These are phyloP conservation scores for Naumovozyma castellii DNA, from an alignment of 805 yeast species.

Conservation along the genomic window DNA sequence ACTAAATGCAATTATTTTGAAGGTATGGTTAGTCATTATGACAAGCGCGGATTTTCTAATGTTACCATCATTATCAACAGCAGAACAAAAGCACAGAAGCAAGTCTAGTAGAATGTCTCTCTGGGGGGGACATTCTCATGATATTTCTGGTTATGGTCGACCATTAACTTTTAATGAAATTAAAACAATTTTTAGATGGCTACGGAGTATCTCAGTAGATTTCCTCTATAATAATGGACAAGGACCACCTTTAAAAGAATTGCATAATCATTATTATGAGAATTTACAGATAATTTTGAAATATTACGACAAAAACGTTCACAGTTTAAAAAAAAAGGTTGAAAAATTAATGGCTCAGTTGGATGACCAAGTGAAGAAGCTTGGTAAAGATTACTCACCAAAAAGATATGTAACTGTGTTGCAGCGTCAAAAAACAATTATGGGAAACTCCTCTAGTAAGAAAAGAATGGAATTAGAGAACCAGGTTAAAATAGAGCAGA, in stretches of 20 bases:
- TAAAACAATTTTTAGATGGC: constrained; percentile 64
- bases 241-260: constrained; percentile 61
- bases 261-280: constrained; percentile 57
- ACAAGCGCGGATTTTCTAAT: constrained; percentile 59
- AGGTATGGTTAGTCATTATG: constrained; percentile 72
- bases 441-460: constrained; percentile 60
- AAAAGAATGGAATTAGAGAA: constrained; percentile 32
- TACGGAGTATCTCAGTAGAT: constrained; percentile 51
- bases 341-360: constrained; percentile 42
- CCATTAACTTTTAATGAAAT: constrained; percentile 51
- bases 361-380: constrained; percentile 21
- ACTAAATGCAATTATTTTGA: constrained; percentile 56
- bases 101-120: constrained; percentile 26
- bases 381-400: neutral
- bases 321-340: constrained; percentile 45
- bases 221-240: constrained; percentile 76
- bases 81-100: constrained; percentile 17
- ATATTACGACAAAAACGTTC: constrained; percentile 45
- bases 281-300: constrained; percentile 53
- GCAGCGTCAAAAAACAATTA: constrained; percentile 45
- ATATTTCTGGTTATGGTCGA: constrained; percentile 41
- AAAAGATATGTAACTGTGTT: neutral
- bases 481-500: constrained; percentile 35
- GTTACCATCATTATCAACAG: constrained; percentile 57
- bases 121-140: constrained; percentile 24